phyloP scores from a whole-genome alignment of 805 yeast species.

The Ogataea naganishii region DNA sequence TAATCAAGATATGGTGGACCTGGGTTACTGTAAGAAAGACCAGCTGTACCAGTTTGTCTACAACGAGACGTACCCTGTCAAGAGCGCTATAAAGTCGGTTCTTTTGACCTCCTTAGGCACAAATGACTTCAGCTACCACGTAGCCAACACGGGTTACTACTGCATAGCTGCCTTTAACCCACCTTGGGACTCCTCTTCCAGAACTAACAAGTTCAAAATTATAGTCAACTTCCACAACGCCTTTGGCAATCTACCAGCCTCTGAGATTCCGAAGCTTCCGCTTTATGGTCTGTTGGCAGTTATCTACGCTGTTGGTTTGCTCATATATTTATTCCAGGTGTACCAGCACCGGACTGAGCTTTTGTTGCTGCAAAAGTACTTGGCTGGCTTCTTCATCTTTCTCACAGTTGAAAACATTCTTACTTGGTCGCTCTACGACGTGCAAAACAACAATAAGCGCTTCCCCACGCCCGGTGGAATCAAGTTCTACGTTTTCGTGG shows the following conservation, averaged over 20 bases:
- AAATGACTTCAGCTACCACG: slow-evolving; percentile 52
- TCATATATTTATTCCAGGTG: slow-evolving; percentile 79
- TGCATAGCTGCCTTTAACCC: slow-evolving; percentile 71
- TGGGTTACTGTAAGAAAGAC: slow-evolving; percentile 43
- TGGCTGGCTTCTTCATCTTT: slow-evolving; percentile 77
- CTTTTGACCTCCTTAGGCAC: slow-evolving; percentile 49
- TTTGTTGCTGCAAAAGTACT: slow-evolving; percentile 82
- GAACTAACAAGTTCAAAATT: slow-evolving; percentile 42
- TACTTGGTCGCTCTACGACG: slow-evolving; percentile 87
- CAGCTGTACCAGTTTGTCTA: slow-evolving; percentile 60
- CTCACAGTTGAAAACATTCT: slow-evolving; percentile 78
- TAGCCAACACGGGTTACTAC: slow-evolving; percentile 79
- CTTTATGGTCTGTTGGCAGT: slow-evolving; percentile 81
- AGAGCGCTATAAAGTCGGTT: slow-evolving; percentile 48
- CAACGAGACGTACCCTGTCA: slow-evolving; percentile 28
- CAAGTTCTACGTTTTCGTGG: slow-evolving; percentile 65
- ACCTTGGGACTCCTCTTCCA: slow-evolving; percentile 16
- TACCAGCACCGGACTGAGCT: slow-evolving; percentile 81
- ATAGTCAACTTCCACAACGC: slow-evolving; percentile 84
- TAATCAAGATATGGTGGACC: slow-evolving; percentile 54
- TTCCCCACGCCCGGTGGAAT: slow-evolving; percentile 34
- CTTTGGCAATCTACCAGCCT: slow-evolving; percentile 80
- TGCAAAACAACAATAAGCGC: slow-evolving; percentile 47
- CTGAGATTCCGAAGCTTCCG: slow-evolving; percentile 86
- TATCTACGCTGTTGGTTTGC: slow-evolving; percentile 71